Evolutionary conservation across 805 yeast species (phyloP).

Genomic region (Zygoascus tannicola): DNA sequence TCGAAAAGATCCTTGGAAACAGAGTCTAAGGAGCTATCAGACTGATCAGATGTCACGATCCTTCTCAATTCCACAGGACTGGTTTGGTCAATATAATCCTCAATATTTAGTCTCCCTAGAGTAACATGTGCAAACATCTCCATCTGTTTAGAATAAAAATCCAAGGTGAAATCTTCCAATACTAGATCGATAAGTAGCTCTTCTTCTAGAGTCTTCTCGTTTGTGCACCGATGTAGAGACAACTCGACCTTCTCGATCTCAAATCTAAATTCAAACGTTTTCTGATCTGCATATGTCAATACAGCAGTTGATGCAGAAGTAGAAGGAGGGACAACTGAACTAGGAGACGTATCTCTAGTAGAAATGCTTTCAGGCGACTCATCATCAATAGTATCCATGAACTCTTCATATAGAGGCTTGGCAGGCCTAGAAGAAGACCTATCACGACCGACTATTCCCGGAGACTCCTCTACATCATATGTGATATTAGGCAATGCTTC

Average conservation of each 20-base stretch:
- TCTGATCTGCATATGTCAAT: constrained; percentile 35
- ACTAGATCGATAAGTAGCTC: constrained; percentile 63
- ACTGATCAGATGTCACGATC: constrained; percentile 47
- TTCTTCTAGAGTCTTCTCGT: constrained; percentile 49
- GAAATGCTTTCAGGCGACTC: not conserved
- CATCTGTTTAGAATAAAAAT: constrained; percentile 47
- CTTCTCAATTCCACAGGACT: constrained; percentile 56
- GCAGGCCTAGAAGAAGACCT: not conserved
- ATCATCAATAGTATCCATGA: constrained; percentile 1
- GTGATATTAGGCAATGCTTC: constrained; percentile 27
- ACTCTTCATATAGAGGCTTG: constrained; percentile 6
- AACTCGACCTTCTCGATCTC: constrained; percentile 55
- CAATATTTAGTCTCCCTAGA: constrained; percentile 56
- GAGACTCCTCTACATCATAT: constrained; percentile 11
- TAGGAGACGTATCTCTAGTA: not conserved
- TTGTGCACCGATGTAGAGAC: constrained; percentile 58
- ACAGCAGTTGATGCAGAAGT: not conserved
- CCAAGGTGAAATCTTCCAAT: constrained; percentile 54
- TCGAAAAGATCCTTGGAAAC: constrained; percentile 42
- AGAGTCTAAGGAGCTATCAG: constrained; percentile 13
- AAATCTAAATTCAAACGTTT: constrained; percentile 61
- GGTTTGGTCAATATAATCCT: constrained; percentile 63
- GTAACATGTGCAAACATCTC: constrained; percentile 59
- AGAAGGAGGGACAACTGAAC: not conserved
- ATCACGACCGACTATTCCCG: constrained; percentile 1